Percentiles rank a stretch among this genome's conserved stretches.
Conservation (phyloP, 257 asterid species). For the Hygrophila difformis region DNA sequence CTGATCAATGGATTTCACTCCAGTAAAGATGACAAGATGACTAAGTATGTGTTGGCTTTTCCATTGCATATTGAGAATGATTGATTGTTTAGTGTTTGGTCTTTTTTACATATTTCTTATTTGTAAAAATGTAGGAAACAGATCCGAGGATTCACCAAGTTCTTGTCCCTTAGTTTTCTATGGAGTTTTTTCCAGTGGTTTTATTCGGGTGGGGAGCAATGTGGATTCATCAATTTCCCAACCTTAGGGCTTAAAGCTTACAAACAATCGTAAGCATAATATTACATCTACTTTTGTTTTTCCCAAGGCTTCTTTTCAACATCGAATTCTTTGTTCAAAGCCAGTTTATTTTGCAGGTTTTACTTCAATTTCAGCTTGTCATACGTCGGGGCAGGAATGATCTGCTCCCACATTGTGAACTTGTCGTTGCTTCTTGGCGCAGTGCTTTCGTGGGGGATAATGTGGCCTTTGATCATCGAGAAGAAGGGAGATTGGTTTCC, state of each 20-base stretch:
- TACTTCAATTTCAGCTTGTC: conserved; percentile 74
- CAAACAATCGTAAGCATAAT: conserved; percentile 52
- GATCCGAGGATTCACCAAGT: conserved; percentile 61
- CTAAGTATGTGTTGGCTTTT: conserved; percentile 30
- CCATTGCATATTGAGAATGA: neutral
- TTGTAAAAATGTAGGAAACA: conserved; percentile 49
- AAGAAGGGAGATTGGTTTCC: conserved; percentile 59
- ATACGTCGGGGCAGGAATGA: conserved; percentile 73
- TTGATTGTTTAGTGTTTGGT: too few relatives aligned
- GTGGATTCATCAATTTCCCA: conserved; percentile 73
- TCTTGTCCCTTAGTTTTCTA: conserved; percentile 67
- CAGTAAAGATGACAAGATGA: conserved; percentile 45
- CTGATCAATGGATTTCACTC: conserved; percentile 74
- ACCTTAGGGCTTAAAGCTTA: conserved; percentile 77
- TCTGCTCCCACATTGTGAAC: conserved; percentile 59
- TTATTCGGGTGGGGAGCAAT: conserved; percentile 59
- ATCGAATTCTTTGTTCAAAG: neutral
- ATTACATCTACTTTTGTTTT: too few relatives aligned
- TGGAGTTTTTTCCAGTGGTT: conserved; percentile 95
- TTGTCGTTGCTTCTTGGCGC: conserved; percentile 63
- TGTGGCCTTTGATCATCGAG: conserved; percentile 55
- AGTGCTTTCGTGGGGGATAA: conserved; percentile 55
- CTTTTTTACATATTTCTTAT: neutral
- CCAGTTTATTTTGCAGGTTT: conserved; percentile 39
- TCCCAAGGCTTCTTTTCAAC: neutral